Conservation (phyloP, 768 basidiomycete genomes). For the Pleurotus eryngii region DNA sequence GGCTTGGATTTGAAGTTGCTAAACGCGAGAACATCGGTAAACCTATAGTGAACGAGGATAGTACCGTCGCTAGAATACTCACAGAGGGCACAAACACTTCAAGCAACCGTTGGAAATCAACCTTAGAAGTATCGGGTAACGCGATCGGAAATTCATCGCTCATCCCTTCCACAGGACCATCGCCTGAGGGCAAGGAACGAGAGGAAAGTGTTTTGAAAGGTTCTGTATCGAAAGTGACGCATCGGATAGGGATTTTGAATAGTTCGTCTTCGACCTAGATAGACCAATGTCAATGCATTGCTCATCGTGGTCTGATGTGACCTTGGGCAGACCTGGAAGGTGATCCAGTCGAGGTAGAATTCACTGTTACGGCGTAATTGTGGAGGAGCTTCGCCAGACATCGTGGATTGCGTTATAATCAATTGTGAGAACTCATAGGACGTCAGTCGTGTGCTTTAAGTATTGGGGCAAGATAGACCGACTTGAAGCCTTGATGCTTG, state of each 20-base stretch:
- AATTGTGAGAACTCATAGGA: no score
- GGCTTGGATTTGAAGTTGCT: background rate
- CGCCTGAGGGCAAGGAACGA: background rate
- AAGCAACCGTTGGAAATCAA: slow-evolving; percentile 9
- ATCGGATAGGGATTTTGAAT: slow-evolving; percentile 16
- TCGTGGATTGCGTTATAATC: no score
- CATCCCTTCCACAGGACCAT: background rate
- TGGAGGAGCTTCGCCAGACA: no score
- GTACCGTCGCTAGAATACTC: slow-evolving; percentile 9
- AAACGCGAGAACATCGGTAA: background rate
- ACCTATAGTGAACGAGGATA: background rate
- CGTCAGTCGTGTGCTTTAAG: no score
- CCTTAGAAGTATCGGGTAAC: background rate
- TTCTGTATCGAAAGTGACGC: background rate
- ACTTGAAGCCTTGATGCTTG: no score
- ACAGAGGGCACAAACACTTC: slow-evolving; percentile 23
- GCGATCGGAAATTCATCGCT: slow-evolving; percentile 6
- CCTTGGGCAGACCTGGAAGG: background rate
- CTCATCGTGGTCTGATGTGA: background rate
- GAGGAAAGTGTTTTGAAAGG: slow-evolving; percentile 2
- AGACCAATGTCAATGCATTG: background rate
- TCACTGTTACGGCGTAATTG: background rate
- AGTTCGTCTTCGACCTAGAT: slow-evolving; percentile 10
- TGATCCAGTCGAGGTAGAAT: background rate
- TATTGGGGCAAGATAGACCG: no score